Base-by-base conservation (phyloP, 257 asterid genomes). In the Ocimum tenuiflorum region DNA sequence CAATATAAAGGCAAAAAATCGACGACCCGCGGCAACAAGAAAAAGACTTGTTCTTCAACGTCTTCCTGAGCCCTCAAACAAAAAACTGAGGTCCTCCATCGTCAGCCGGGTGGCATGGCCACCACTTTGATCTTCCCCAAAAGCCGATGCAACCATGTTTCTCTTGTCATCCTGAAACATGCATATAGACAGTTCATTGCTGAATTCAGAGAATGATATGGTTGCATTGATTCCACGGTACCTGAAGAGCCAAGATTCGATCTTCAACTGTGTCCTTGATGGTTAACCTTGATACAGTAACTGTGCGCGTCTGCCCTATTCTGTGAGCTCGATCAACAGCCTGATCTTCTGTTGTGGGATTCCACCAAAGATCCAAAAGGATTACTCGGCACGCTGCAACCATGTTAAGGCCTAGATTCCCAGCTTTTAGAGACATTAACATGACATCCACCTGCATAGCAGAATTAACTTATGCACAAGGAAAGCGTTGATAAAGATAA, bases 311-410 rank as follows among this genome's bases (percentile, higher is more conserved):
- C 78, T 94, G 97, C 22, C 99, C 99, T 59, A 94, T 94, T 75
- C 99, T 88, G 65, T 94, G 99, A 59, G 97, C 99, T 59, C 99
- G 85, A 73, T 94, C 97, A 75, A 94, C 73, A 41, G 99, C 99
- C 80, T 94, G 99, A 74, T 94, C 99, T 82, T 94, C 99, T 23
- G 99, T 88, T 19, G 99, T 80, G 49, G 99, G 99, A 82, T 90
- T 94, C 99, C 99, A 94, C 99, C 99, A 94, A 69, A 90, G 97
- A 82, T 94, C 99, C 85, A 94, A 79, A 71, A 94, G 95, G 68
- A 94, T 88, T 60, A 94, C 95, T 3, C 88, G 97, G 73, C 86
- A 82, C 35, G 99, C 99, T 15, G 97, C 99, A 79, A 94, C 99
- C 97, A 90, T 94, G 69, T 94, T 94, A 75, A 94, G 87, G 24